Evolutionary conservation across 306 rosid species (phyloP).

Genomic region (Lotus japonicus): DNA sequence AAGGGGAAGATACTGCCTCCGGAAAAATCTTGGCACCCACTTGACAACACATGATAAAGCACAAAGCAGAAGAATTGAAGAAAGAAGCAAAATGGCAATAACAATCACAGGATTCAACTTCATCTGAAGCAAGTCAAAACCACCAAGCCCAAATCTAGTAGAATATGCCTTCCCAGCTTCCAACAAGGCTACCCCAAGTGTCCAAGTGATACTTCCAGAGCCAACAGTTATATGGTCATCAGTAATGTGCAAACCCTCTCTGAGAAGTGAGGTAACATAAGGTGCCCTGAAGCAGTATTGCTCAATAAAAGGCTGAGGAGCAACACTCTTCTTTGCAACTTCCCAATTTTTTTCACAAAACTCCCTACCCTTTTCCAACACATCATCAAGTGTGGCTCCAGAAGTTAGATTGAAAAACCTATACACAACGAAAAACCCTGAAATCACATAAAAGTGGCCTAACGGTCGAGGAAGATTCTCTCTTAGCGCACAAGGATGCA

Average conservation of each 20-base stretch:
- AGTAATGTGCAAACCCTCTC: slow-evolving; percentile 89
- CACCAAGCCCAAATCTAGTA: slow-evolving; percentile 43
- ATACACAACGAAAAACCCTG: slow-evolving; percentile 89
- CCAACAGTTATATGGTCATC: slow-evolving; percentile 70
- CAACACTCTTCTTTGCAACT: slow-evolving; percentile 67
- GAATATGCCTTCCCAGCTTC: slow-evolving; percentile 80
- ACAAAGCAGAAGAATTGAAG: slow-evolving; percentile 51
- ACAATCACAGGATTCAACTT: slow-evolving; percentile 57
- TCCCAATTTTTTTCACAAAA: slow-evolving; percentile 86
- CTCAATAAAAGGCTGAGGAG: slow-evolving; percentile 93
- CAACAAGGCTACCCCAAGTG: slow-evolving; percentile 88
- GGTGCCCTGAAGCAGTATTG: slow-evolving; percentile 96
- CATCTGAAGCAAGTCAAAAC: slow-evolving; percentile 54
- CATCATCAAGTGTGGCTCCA: slow-evolving; percentile 76
- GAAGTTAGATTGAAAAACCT: slow-evolving; percentile 73
- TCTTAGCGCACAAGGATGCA: slow-evolving; percentile 76
- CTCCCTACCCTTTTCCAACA: slow-evolving; percentile 71
- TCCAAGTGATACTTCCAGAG: slow-evolving; percentile 97
- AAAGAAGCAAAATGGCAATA: slow-evolving; percentile 52
- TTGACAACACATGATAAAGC: slow-evolving; percentile 61
- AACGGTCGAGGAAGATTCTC: slow-evolving; percentile 61
- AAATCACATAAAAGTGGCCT: slow-evolving; percentile 73
- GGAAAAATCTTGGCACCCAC: slow-evolving; percentile 68
- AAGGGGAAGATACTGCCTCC: slow-evolving; percentile 80
- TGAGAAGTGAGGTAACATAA: slow-evolving; percentile 65